These are phyloP conservation scores for Phaffia rhodozyma DNA, from an alignment of 1,284 basidiomycete genomes.

Conservation along the genomic window DNA sequence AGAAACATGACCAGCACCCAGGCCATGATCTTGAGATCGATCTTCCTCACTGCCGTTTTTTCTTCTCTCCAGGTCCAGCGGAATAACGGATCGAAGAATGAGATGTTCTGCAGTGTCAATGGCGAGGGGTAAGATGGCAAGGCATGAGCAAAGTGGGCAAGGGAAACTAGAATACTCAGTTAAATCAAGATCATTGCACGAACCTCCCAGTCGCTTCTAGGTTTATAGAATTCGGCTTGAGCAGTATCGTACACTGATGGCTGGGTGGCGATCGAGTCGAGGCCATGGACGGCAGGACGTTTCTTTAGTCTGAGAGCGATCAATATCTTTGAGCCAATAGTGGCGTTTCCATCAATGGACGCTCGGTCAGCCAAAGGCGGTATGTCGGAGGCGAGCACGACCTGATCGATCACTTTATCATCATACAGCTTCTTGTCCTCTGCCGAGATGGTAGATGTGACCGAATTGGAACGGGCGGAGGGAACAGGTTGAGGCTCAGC, in stretches of 20 bases:
- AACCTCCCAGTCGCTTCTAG: constrained; percentile 15
- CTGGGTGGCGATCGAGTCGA: constrained; percentile 45
- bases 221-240: constrained; percentile 28
- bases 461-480: no score
- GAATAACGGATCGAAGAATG: constrained; percentile 47
- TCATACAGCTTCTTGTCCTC: no score
- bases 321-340: not conserved
- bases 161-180: not conserved
- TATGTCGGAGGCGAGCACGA: not conserved
- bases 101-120: constrained; percentile 21
- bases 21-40: constrained; percentile 1
- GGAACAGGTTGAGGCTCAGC: no score
- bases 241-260: constrained; percentile 47
- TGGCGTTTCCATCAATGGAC: not conserved
- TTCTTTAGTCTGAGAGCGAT: constrained; percentile 14
- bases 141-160: not conserved
- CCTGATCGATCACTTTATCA: no score
- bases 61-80: constrained; percentile 61
- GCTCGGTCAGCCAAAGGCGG: constrained; percentile 7
- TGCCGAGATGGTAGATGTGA: no score
- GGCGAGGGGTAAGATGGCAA: not conserved
- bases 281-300: constrained; percentile 24
- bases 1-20: constrained; percentile 57
- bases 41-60: constrained; percentile 44
- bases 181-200: not conserved